Conservation (phyloP, 805 yeast species). For the Soucietia sequanensis region DNA sequence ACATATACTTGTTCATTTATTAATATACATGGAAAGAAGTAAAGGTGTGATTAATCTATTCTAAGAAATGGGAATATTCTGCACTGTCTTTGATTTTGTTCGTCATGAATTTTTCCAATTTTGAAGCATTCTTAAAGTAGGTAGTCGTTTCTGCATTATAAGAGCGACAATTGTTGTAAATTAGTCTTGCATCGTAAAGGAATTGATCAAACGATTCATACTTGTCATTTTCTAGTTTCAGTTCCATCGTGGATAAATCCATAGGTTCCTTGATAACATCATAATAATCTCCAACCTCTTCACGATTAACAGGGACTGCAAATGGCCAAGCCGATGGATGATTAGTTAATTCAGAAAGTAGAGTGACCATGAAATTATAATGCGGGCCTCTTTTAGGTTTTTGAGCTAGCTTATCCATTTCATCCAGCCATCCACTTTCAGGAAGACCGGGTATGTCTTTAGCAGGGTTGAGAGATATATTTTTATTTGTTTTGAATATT, state of each 20-base stretch:
- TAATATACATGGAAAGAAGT: too few species aligned
- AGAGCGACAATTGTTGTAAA: constrained; percentile 87
- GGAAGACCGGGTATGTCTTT: constrained; percentile 79
- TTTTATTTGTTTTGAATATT: constrained; percentile 54
- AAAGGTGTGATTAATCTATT: too few species aligned
- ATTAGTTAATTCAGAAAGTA: constrained; percentile 83
- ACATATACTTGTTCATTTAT: too few species aligned
- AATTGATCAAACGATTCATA: constrained; percentile 90
- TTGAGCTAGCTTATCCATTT: constrained; percentile 95
- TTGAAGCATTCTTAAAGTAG: constrained; percentile 90
- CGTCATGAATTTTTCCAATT: constrained; percentile 85
- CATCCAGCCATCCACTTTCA: constrained; percentile 98
- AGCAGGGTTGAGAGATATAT: constrained; percentile 66
- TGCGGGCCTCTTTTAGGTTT: constrained; percentile 94
- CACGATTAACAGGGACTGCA: constrained; percentile 85
- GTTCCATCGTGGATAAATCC: constrained; percentile 96
- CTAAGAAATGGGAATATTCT: constrained; percentile 82
- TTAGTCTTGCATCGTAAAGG: constrained; percentile 79
- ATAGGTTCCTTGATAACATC: constrained; percentile 96
- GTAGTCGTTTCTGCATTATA: constrained; percentile 95
- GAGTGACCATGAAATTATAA: constrained; percentile 86
- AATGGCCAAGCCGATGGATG: constrained; percentile 99
- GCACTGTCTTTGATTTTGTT: constrained; percentile 84
- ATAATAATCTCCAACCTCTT: constrained; percentile 95
- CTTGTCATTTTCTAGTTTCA: constrained; percentile 85